Conservation (phyloP, 371 early-diverging fungal species). For the Entomophthora muscae region DNA sequence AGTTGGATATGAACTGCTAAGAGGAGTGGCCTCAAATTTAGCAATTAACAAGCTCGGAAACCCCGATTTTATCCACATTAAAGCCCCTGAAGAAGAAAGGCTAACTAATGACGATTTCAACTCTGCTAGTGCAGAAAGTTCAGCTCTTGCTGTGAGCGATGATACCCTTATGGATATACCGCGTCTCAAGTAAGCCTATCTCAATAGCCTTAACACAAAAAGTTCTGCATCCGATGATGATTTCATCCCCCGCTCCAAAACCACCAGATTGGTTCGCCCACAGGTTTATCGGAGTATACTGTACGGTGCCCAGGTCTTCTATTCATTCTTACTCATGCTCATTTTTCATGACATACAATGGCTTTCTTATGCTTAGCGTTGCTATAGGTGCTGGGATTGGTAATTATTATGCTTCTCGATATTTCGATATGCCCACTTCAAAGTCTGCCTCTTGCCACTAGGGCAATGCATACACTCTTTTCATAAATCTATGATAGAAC, state of each 20-base stretch:
- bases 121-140: constrained; percentile 10
- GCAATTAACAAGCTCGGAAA: constrained; percentile 24
- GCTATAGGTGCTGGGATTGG: constrained; percentile 54
- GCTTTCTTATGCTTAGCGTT: constrained; percentile 48
- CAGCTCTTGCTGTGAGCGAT: constrained; percentile 5
- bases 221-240: not conserved
- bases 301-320: constrained; percentile 42
- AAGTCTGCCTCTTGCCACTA: constrained; percentile 1
- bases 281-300: constrained; percentile 22
- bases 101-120: not conserved
- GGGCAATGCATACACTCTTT: not conserved
- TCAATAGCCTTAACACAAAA: not conserved
- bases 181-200: not conserved
- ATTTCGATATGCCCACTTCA: constrained; percentile 17
- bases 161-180: not conserved
- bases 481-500: too few species aligned
- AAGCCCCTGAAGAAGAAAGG: not conserved
- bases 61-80: constrained; percentile 12
- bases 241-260: not conserved
- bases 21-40: constrained; percentile 27
- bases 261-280: not conserved
- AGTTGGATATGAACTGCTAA: constrained; percentile 37
- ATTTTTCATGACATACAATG: constrained; percentile 78
- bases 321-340: constrained; percentile 66
- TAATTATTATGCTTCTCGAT: constrained; percentile 30